Conservation (phyloP, 202 grass and related monocot genomes). For the Dendrocalamus latiflorus region DNA sequence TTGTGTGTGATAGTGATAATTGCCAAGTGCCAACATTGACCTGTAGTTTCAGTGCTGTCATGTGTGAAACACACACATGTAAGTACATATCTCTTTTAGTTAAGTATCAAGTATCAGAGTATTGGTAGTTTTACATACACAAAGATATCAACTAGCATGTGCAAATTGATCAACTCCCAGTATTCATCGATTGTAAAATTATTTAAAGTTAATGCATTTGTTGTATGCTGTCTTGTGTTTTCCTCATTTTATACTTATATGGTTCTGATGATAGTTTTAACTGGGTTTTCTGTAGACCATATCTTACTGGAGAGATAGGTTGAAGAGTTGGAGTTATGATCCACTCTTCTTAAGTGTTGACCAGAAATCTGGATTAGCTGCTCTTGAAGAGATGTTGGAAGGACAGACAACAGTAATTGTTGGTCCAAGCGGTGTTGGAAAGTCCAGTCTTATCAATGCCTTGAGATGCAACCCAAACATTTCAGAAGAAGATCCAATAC, state of each 20-base stretch:
- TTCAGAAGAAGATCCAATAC: slow-evolving; percentile 66
- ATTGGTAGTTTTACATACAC: no score
- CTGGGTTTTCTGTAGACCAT: slow-evolving; percentile 39
- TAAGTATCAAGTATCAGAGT: no score
- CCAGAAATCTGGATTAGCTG: slow-evolving; percentile 55
- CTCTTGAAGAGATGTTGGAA: slow-evolving; percentile 63
- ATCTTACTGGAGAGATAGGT: slow-evolving; percentile 64
- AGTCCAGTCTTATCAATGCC: slow-evolving; percentile 87
- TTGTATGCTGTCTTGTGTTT: no score
- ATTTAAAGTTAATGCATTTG: no score
- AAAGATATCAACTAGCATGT: no score
- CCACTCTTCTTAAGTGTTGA: slow-evolving; percentile 82
- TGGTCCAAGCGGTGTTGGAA: slow-evolving; percentile 89
- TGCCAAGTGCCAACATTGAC: no score
- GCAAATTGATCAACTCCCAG: no score
- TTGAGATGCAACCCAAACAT: slow-evolving; percentile 48
- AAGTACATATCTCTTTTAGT: no score
- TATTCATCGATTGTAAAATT: no score
- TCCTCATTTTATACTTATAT: neutral
- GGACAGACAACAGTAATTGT: slow-evolving; percentile 85
- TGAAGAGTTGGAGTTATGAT: slow-evolving; percentile 79
- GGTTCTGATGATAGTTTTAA: neutral
- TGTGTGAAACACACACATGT: no score
- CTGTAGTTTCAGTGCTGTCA: no score
- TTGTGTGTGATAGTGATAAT: no score